Evolutionary conservation across 208 protist species (phyloP), one percentile per base, ranked within the genome.

Genomic region (Crithidia acanthocephali): DNA sequence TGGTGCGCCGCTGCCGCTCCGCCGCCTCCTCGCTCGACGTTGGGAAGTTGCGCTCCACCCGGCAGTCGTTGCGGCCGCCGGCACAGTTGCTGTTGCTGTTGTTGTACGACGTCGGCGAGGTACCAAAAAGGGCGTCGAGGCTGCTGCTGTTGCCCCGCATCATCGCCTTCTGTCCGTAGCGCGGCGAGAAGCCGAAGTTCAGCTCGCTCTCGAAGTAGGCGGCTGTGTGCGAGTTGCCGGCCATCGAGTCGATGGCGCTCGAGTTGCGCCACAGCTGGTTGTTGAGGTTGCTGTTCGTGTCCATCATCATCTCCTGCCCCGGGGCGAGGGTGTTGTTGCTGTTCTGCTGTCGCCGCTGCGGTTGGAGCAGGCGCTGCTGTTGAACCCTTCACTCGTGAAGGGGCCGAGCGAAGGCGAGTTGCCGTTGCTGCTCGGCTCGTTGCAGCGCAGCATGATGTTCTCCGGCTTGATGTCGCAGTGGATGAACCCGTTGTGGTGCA

Each of bases 391-490:
- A 42, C 32, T 57, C 16, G 35, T 13, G 50, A 57, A 68, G 15
- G 72, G 52, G n/a, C 57, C 65, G 18, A 68, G 58, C 1, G 62
- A 32, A 16, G 72, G 72, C 30, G 67, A 68, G 30, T 57, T 63
- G 23, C 59, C 35, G 4, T 50, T 48, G 59, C 52, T 64, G 37
- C 25, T 32, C 0, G 76, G 35, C 16, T 67, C 51, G 37, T 50
- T 66, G 52, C 51, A 62, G 20, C 64, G 76, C 64, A 98, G 82
- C 85, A 98, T 95, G 40, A 98, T 87, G 81, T 98, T 98, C 73
- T 98, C 96, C 22, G 96, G 95, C 74, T 99, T 99, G 61, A 99
- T 91, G 81, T 99, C 98, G 72, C 97, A 99, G 74, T 99, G 98
- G 72, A 99, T 99, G 57, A 84, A 89, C 3, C 89, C 89, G 15